Evolutionary conservation across 495 filamentous ascomycete species (phyloP), one percentile per base, ranked within the genome.

Genomic region (Aspergillus incahuasiensis): DNA sequence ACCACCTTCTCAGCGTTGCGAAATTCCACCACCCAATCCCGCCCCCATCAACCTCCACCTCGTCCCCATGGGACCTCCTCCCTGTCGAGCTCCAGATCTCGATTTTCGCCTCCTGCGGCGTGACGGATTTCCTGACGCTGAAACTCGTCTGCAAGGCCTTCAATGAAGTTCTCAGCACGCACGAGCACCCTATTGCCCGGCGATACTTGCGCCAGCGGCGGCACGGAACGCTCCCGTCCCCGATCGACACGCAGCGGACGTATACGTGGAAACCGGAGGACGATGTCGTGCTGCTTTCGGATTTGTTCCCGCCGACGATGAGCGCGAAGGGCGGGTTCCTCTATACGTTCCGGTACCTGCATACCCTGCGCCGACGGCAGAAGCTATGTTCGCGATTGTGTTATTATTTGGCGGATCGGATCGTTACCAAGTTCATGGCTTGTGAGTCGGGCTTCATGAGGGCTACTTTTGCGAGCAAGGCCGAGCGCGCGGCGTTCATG

Each of bases 241-340:
- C 72, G 2, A 68, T 74, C 28, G 68, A 73, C 45, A 53, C 55
- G 52, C 69, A 74, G 18, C 63, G 67, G 46, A 72, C 57, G 41
- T 75, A 76, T 63, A 74, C 74, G n/a, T 65, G 72, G 25, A 71
- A 70, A 40, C 73, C 74, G 3, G 68, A 70, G 51, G 74, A 77
- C 53, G 74, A 77, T 63, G 73, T 72, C 13, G 69, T 77, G 13
- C 68, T 77, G 32, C 61, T 77, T 24, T 77, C 74, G 42, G 74
- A 77, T 59, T 60, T 77, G 15, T 77, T 77, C 48, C 73, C 68
- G 8, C 74, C 74, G 0, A 60, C 68, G 5, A 74, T 72, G 35
- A 77, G 74, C 47, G 74, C 72, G 16, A 70, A 69, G 32, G 74
- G 74, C 7, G 74, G 74, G 12, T 66, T 74, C 53, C 61, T 77